Percentiles rank a stretch among this genome's conserved stretches.
phyloP scores from a whole-genome alignment of 2,329 filamentous ascomycete genomes.

The Penicillium sp. region DNA sequence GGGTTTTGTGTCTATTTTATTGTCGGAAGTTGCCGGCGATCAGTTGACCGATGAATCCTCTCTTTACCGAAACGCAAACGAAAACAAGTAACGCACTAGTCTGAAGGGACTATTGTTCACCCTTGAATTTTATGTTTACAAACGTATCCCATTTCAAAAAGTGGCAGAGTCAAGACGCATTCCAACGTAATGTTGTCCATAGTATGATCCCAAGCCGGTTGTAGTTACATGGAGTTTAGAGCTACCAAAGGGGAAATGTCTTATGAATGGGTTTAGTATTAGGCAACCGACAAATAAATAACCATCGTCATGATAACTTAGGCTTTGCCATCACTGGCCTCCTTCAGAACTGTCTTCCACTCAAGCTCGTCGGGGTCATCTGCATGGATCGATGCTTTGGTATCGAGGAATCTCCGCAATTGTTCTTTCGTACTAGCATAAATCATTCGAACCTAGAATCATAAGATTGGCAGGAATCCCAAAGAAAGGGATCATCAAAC shows the following conservation, averaged over 20 bases:
- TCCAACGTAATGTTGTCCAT: neutral
- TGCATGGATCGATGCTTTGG: neutral
- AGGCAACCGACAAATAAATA: neutral
- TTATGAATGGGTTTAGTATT: neutral
- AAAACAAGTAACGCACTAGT: no score
- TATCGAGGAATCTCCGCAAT: neutral
- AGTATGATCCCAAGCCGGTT: neutral
- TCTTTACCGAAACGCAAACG: no score
- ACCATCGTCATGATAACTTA: neutral
- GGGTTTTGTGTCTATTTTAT: no score
- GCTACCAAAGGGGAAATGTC: neutral
- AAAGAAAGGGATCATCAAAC: neutral
- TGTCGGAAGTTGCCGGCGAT: no score
- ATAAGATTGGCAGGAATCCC: neutral
- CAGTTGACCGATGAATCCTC: no score
- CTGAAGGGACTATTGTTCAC: no score
- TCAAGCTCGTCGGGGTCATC: neutral
- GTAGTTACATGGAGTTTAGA: neutral
- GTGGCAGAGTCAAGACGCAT: neutral
- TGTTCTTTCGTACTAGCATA: neutral
- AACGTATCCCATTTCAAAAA: neutral
- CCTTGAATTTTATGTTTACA: no score
- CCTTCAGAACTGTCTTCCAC: neutral
- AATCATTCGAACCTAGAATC: neutral
- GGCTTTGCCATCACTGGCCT: neutral